Percentiles rank a stretch among this genome's conserved stretches.
These are phyloP conservation scores for Lactarius hengduanensis DNA, from an alignment of 768 basidiomycete genomes.

Conservation along the genomic window DNA sequence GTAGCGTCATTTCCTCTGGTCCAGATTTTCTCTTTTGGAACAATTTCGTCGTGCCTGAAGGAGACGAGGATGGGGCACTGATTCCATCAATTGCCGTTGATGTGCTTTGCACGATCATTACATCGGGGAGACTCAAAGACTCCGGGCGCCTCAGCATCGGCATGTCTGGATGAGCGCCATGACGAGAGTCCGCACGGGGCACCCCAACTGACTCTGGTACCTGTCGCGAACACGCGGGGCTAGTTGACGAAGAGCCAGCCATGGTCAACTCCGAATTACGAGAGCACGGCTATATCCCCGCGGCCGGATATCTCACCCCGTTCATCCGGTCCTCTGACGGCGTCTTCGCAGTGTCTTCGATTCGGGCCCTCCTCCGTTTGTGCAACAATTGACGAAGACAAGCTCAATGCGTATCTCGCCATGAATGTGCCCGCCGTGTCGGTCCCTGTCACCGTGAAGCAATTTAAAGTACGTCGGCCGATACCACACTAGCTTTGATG, in stretches of 20 bases:
- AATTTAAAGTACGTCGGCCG: constrained; percentile 73
- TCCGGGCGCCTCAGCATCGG: no score
- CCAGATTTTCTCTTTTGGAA: neutral
- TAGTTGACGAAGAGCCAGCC: no score
- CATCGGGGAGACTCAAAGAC: no score
- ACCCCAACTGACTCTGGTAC: no score
- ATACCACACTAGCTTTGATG: neutral
- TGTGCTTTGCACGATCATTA: neutral
- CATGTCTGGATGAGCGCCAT: no score
- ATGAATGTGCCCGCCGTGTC: constrained; percentile 52
- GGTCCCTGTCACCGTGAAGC: constrained; percentile 75
- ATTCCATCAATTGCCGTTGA: no score
- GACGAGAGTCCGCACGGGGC: no score
- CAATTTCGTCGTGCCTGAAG: no score
- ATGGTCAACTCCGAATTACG: neutral
- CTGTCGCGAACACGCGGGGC: no score
- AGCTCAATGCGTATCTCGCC: constrained; percentile 64
- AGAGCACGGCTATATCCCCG: neutral
- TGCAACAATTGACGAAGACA: constrained; percentile 58
- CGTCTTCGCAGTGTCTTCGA: no score
- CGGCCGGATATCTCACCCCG: neutral
- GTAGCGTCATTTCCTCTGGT: neutral
- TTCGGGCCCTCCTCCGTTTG: no score
- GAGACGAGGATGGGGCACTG: no score
- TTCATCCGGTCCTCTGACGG: neutral